Percentiles rank a stretch among this genome's conserved stretches.
phyloP scores from a whole-genome alignment of 768 basidiomycete genomes.

The Botryobasidium botryosum region DNA sequence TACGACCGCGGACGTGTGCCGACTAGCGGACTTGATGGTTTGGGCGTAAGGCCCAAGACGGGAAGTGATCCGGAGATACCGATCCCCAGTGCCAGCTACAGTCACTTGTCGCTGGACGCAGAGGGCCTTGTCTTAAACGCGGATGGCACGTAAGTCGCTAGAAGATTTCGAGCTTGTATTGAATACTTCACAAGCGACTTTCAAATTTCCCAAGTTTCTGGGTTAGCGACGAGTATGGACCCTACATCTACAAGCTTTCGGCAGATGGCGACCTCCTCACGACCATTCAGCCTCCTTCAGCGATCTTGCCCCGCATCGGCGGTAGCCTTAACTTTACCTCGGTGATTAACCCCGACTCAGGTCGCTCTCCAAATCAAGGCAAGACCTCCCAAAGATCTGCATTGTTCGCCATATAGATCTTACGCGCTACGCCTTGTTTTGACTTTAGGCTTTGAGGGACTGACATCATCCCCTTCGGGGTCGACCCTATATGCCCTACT shows the following conservation, averaged over 20 bases:
- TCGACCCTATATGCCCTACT: constrained; percentile 41
- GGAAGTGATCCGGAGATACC: constrained; percentile 30
- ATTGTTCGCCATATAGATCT: no score
- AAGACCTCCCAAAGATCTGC: no score
- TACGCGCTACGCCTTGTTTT: no score
- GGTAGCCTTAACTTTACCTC: constrained; percentile 40
- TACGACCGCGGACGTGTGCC: constrained; percentile 29
- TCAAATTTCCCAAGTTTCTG: constrained; percentile 40
- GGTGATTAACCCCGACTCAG: constrained; percentile 30
- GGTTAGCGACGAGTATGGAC: constrained; percentile 55
- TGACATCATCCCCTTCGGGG: constrained; percentile 33
- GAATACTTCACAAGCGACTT: no score
- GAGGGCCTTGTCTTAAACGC: constrained; percentile 41
- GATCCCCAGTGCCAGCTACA: constrained; percentile 26
- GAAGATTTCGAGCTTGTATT: no score
- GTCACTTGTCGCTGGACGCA: constrained; percentile 35
- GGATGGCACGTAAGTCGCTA: constrained; percentile 42
- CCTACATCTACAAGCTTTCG: constrained; percentile 41
- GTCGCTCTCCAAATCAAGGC: constrained; percentile 41
- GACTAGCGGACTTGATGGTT: constrained; percentile 42
- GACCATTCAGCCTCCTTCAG: constrained; percentile 40
- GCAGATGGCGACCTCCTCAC: constrained; percentile 32
- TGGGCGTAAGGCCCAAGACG: constrained; percentile 28
- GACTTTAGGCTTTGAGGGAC: constrained; percentile 34
- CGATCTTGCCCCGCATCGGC: constrained; percentile 30